Base-by-base conservation (phyloP, 805 yeast species). In the Candida lessepsii region DNA sequence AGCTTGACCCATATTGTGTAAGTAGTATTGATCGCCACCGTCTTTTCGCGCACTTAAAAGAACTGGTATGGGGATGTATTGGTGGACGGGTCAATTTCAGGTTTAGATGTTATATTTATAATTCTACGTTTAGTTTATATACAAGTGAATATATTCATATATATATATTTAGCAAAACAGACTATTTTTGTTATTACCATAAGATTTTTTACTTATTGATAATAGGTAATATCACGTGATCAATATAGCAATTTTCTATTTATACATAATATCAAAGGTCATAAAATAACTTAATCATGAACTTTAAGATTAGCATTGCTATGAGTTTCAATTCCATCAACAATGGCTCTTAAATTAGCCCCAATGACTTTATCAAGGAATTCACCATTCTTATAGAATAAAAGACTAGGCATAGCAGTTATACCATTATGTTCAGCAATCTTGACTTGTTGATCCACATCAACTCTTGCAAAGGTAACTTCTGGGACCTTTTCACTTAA, bases 361-460 rank as follows among this genome's bases (percentile, higher is more conserved):
- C 93, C 93, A 17, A 83, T 75, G 24, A 83, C 64, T 36, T 74
- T 76, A 14, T 73, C 79, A 3, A 78, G 57, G 34, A 75, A 63
- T 39, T 75, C 72, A 17, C 87, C 87, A 35, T 78, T 68, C 56
- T 81, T 78, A 60, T 78, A 76, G 23, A 81, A 61, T 16, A 82
- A 52, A 44, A 82, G 80, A 2, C 91, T 85, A 33, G 93, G 93
- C 89, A 84, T 82, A 26, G 91, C 88, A 17, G 77, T 65, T 37
- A 84, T 68, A 9, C 77, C 81, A 53, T 78, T 77, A 43, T 76
- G 80, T 41, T 57, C 63, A 8, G 89, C 86, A 38, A 83, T 63
- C 29, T 80, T 86, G 13, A 62, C 65, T 20, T 74, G 73, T 28
- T 71, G 67, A 56, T 84, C 93, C 34, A 84, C 88, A 50, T 85